Evolutionary conservation across 1,284 basidiomycete genomes (phyloP).

Genomic region (Ustilago cynodontis): DNA sequence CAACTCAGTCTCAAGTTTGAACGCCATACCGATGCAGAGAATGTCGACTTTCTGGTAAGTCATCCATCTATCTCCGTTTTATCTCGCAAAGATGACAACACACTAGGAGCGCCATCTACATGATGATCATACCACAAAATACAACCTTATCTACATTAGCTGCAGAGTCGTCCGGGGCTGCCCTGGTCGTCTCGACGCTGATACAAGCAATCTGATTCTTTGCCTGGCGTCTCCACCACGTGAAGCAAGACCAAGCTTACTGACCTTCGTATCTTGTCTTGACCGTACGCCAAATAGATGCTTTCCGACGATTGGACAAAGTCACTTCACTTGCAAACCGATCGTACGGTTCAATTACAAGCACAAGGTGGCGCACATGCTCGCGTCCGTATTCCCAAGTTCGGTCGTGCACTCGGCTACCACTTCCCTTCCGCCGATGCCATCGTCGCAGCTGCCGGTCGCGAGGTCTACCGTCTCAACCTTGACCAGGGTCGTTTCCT

Average conservation of each 20-base stretch:
- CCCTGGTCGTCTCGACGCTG: slow-evolving; percentile 37
- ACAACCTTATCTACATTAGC: slow-evolving; percentile 64
- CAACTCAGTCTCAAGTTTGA: slow-evolving; percentile 95
- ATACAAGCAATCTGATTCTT: slow-evolving; percentile 52
- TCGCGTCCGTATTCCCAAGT: slow-evolving; percentile 90
- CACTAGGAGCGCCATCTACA: not conserved
- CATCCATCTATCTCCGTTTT: not conserved
- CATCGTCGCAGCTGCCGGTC: slow-evolving; percentile 81
- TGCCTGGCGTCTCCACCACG: not conserved
- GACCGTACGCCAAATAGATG: slow-evolving; percentile 74
- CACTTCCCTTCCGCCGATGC: slow-evolving; percentile 86
- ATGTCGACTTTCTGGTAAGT: slow-evolving; percentile 96
- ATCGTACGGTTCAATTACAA: slow-evolving; percentile 94
- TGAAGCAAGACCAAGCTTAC: not conserved
- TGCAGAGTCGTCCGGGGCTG: slow-evolving; percentile 37
- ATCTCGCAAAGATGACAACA: not conserved
- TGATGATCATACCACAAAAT: slow-evolving; percentile 49
- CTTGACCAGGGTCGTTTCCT: slow-evolving; percentile 92
- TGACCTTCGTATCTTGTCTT: not conserved
- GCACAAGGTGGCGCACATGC: slow-evolving; percentile 94
- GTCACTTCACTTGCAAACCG: slow-evolving; percentile 93
- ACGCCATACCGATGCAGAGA: slow-evolving; percentile 94
- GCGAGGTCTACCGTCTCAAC: slow-evolving; percentile 92
- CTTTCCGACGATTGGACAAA: slow-evolving; percentile 99
- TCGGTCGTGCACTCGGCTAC: slow-evolving; percentile 91